phyloP scores from a whole-genome alignment of 257 asterid genomes.

The Apocynum venetum region DNA sequence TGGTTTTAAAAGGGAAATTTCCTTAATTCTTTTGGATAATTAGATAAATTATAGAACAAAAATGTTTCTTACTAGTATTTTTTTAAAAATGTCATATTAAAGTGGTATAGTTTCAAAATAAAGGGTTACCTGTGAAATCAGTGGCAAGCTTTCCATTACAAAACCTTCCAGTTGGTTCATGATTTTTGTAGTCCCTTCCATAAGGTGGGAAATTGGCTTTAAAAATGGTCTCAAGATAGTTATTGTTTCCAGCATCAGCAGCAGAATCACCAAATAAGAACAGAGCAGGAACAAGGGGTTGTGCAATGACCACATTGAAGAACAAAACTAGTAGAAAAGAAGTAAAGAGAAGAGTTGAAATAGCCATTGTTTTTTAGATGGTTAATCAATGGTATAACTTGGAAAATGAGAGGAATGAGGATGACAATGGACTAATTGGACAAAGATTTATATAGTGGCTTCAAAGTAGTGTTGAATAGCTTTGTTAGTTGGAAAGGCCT shows the following conservation, averaged over 20 bases:
- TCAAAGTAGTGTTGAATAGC: conserved; percentile 15
- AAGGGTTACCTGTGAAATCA: conserved; percentile 62
- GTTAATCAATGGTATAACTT: not conserved
- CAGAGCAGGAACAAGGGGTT: conserved; percentile 69
- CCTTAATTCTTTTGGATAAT: too few relatives aligned
- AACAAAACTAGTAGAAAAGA: conserved; percentile 18
- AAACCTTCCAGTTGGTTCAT: conserved; percentile 73
- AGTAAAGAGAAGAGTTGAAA: conserved; percentile 14
- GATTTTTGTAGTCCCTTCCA: conserved; percentile 65
- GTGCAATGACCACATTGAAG: conserved; percentile 26
- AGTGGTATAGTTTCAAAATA: not conserved
- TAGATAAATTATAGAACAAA: too few relatives aligned
- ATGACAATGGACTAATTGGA: conserved; percentile 9
- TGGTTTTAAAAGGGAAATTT: not conserved
- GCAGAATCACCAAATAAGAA: conserved; percentile 72
- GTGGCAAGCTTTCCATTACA: conserved; percentile 86
- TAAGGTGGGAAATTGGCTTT: conserved; percentile 80
- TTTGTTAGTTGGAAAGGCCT: conserved; percentile 36
- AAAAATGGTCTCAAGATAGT: conserved; percentile 62
- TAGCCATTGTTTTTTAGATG: conserved; percentile 12
- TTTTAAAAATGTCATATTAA: too few relatives aligned
- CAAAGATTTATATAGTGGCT: conserved; percentile 12
- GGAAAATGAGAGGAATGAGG: conserved; percentile 8
- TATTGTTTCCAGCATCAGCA: conserved; percentile 75
- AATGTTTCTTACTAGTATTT: too few relatives aligned